A percentile compares a stretch with the other conserved stretches of the same genome.
Conservation (phyloP, 108 stramenopile species). For the Schizochytrium sp. region DNA sequence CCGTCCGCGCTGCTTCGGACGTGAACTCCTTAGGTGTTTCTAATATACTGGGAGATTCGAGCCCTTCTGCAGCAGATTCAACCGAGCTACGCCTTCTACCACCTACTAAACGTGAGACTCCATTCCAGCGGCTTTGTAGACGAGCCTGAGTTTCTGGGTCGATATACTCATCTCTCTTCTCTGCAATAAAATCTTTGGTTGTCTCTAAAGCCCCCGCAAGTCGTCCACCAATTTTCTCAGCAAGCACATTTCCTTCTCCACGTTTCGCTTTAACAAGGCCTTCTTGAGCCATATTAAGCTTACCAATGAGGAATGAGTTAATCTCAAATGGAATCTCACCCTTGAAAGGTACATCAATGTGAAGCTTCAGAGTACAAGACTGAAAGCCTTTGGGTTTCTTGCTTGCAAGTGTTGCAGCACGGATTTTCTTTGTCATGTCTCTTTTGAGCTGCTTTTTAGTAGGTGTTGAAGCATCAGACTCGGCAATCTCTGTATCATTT, state of each 20-base stretch:
- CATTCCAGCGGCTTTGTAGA: neutral
- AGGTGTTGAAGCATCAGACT: neutral
- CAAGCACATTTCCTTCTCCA: neutral
- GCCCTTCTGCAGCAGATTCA: neutral
- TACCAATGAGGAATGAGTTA: neutral
- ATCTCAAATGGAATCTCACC: constrained; percentile 29
- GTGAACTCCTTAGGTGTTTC: neutral
- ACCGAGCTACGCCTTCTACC: neutral
- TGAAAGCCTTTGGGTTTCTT: constrained; percentile 36
- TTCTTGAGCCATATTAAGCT: neutral
- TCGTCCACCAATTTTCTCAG: neutral
- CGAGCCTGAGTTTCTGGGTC: neutral
- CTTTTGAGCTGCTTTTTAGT: neutral
- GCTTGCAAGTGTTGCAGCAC: neutral
- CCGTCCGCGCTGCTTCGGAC: neutral
- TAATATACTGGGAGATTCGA: neutral
- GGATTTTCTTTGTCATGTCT: neutral
- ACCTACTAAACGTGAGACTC: neutral
- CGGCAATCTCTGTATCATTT: neutral
- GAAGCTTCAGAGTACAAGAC: constrained; percentile 1
- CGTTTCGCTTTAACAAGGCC: constrained; percentile 31
- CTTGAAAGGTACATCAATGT: neutral
- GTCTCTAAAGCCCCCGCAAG: neutral
- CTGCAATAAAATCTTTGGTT: constrained; percentile 34
- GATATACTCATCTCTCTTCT: neutral